Conservation (phyloP, 208 protist species). For the Acanthamoeba lenticulata region DNA sequence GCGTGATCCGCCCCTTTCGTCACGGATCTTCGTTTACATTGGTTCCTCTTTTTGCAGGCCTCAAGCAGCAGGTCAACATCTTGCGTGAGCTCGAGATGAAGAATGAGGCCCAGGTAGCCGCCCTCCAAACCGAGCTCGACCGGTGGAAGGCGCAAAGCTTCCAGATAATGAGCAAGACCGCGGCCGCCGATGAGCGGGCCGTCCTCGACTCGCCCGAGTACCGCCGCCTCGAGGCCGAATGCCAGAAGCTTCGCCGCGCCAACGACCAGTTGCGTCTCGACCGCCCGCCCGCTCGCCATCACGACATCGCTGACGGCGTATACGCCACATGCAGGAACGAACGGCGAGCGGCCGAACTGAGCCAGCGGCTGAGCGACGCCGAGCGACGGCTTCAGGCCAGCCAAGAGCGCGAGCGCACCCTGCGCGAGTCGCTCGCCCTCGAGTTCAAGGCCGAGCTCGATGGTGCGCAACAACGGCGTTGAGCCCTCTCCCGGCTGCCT, state of each 20-base stretch:
- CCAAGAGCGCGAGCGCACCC: background rate
- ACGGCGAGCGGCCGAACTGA: background rate
- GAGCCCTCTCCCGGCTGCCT: too few species aligned
- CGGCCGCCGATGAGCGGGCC: background rate
- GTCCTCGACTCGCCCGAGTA: background rate
- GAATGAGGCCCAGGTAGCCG: background rate
- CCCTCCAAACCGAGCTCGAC: background rate
- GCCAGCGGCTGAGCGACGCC: background rate
- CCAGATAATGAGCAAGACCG: background rate
- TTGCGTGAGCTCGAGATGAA: conserved; percentile 6
- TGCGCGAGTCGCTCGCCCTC: background rate
- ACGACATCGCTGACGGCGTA: too few species aligned
- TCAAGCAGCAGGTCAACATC: background rate
- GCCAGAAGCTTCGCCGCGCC: background rate
- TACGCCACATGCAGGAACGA: too few species aligned
- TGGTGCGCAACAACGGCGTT: background rate
- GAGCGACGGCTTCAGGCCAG: background rate
- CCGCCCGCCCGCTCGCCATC: background rate
- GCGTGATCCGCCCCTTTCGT: background rate
- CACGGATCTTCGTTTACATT: background rate
- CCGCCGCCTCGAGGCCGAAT: background rate
- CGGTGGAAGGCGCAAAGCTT: background rate
- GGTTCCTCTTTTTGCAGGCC: background rate
- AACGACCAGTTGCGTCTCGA: background rate
- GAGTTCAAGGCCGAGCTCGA: background rate